Evolutionary conservation across 257 asterid species (phyloP).

Genomic region (Solanum lycopersicoides): DNA sequence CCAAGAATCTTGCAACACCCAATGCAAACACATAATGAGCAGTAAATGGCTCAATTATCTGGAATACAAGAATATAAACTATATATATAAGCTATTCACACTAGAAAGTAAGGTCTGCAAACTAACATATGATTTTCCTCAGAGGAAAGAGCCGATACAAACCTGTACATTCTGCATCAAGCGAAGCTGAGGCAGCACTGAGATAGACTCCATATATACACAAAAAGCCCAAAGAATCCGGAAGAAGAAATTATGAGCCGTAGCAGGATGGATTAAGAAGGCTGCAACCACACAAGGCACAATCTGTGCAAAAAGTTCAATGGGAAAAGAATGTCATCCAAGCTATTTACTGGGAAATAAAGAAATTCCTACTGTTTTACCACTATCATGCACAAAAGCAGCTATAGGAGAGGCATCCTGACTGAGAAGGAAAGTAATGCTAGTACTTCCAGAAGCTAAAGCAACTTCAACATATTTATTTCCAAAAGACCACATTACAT

Average conservation of each 20-base stretch:
- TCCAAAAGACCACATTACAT: not conserved
- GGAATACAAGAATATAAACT: not conserved
- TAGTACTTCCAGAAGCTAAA: not conserved
- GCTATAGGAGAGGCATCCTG: not conserved
- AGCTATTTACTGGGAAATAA: not conserved
- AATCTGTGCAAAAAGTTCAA: slow-evolving; percentile 4
- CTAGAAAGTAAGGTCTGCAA: not conserved
- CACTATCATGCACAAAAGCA: not conserved
- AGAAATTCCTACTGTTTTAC: not conserved
- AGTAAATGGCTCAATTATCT: slow-evolving; percentile 36
- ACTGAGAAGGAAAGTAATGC: not conserved
- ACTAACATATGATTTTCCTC: not conserved
- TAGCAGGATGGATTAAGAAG: slow-evolving; percentile 20
- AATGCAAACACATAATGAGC: slow-evolving; percentile 36
- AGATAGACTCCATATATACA: not conserved
- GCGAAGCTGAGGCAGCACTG: not conserved
- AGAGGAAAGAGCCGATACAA: not conserved
- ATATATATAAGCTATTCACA: not conserved
- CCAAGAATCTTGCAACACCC: slow-evolving; percentile 34
- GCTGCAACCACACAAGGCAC: slow-evolving; percentile 23
- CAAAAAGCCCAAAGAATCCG: slow-evolving; percentile 1
- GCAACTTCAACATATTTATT: not conserved
- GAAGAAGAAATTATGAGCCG: slow-evolving; percentile 13
- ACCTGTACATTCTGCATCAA: not conserved
- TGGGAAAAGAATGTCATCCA: not conserved